These are phyloP conservation scores for Psilocybe cubensis DNA, from an alignment of 768 basidiomycete species.

Conservation along the genomic window DNA sequence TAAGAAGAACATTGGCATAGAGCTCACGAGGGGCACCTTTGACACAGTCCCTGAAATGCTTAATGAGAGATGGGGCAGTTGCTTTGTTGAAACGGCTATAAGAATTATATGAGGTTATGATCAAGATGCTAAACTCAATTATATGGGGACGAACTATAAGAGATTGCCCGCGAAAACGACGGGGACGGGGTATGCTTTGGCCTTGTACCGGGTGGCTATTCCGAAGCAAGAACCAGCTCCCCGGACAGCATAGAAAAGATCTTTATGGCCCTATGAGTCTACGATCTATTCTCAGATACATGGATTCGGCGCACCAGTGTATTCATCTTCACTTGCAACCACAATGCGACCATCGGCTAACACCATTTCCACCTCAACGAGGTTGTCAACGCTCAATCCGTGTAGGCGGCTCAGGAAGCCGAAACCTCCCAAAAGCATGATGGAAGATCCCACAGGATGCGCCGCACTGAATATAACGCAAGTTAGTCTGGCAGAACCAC, in stretches of 20 bases:
- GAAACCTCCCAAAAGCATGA: slow-evolving; percentile 87
- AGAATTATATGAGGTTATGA: slow-evolving; percentile 10
- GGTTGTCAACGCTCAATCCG: slow-evolving; percentile 87
- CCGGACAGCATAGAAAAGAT: slow-evolving; percentile 87
- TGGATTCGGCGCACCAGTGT: slow-evolving; percentile 54
- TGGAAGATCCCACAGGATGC: slow-evolving; percentile 78
- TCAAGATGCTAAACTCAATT: neutral
- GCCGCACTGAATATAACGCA: slow-evolving; percentile 54
- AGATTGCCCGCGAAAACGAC: slow-evolving; percentile 92
- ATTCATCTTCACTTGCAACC: slow-evolving; percentile 69
- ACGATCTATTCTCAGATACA: neutral
- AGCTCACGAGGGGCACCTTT: slow-evolving; percentile 86
- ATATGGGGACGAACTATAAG: slow-evolving; percentile 69
- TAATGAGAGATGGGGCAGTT: slow-evolving; percentile 88
- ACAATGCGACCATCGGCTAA: slow-evolving; percentile 89
- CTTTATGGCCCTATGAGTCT: slow-evolving; percentile 36
- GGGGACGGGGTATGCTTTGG: slow-evolving; percentile 86
- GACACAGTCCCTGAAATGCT: slow-evolving; percentile 92
- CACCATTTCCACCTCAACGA: slow-evolving; percentile 92
- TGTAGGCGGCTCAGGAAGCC: slow-evolving; percentile 84
- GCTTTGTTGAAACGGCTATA: slow-evolving; percentile 81
- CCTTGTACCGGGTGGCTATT: slow-evolving; percentile 88
- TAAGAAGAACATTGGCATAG: slow-evolving; percentile 89
- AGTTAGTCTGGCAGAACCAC: slow-evolving; percentile 3
- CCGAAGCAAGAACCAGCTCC: slow-evolving; percentile 86